Evolutionary conservation across 176 grass and related monocot genomes (phyloP).

Genomic region (Carex parvula): DNA sequence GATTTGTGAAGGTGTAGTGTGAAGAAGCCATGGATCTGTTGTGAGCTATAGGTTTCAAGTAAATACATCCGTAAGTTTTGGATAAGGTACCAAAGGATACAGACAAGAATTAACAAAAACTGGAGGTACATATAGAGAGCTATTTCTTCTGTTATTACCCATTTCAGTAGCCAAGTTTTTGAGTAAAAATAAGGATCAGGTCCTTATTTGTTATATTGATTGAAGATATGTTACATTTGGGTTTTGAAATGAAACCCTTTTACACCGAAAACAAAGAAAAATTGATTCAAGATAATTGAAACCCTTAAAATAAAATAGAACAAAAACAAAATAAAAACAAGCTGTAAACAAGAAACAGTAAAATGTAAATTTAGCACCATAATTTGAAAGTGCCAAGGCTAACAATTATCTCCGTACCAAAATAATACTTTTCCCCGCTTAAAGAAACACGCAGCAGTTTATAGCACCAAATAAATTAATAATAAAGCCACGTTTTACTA

Average conservation of each 20-base stretch:
- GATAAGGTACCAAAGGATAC: constrained; percentile 36
- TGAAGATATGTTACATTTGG: too few species aligned
- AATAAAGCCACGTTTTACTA: neutral
- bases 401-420: neutral
- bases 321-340: too few species aligned
- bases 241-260: too few species aligned
- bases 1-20: constrained; percentile 36
- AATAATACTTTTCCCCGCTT: neutral
- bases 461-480: neutral
- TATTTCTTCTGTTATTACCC: neutral
- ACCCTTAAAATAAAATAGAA: too few species aligned
- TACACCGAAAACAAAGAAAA: too few species aligned
- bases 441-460: neutral
- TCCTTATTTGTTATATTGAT: too few species aligned
- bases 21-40: constrained; percentile 12
- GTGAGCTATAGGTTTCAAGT: neutral
- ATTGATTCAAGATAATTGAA: too few species aligned
- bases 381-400: neutral
- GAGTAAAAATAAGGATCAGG: too few species aligned
- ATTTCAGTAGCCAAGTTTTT: neutral
- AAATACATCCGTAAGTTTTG: constrained; percentile 22
- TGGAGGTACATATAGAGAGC: neutral
- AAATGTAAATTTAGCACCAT: neutral
- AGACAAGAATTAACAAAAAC: neutral
- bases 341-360: too few species aligned